Conservation (phyloP, 345 rosid species). For the Brassica carinata region DNA sequence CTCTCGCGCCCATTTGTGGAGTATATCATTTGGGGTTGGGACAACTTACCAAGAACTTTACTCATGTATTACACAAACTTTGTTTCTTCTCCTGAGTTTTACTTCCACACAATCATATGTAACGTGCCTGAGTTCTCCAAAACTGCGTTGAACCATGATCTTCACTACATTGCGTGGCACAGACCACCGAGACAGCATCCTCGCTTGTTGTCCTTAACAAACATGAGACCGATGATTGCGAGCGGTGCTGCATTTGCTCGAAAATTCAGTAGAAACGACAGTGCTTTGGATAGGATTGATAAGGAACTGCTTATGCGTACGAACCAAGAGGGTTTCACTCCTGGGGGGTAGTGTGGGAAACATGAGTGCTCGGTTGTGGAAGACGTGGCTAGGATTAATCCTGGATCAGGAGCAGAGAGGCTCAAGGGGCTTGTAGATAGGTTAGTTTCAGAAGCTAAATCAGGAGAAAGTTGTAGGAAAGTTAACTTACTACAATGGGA, state of each 20-base stretch:
- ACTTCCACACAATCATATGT: constrained; percentile 94
- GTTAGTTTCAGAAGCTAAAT: constrained; percentile 50
- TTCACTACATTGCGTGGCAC: constrained; percentile 96
- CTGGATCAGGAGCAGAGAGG: constrained; percentile 77
- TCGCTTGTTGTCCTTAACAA: constrained; percentile 70
- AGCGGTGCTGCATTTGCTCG: constrained; percentile 95
- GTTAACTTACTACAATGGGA: neutral
- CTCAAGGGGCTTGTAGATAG: constrained; percentile 58
- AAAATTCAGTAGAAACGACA: constrained; percentile 61
- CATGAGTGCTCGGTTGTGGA: constrained; percentile 71
- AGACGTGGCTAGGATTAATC: constrained; percentile 57
- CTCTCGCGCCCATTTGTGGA: constrained; percentile 82
- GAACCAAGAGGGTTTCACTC: constrained; percentile 61
- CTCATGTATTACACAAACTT: constrained; percentile 96
- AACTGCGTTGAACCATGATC: constrained; percentile 84
- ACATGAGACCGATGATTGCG: constrained; percentile 50
- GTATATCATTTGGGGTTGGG: constrained; percentile 97
- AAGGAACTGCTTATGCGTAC: constrained; percentile 65
- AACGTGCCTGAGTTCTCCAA: constrained; percentile 74
- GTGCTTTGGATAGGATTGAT: constrained; percentile 64
- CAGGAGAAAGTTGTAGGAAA: constrained; percentile 21
- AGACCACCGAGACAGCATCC: constrained; percentile 91
- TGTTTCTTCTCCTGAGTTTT: constrained; percentile 95
- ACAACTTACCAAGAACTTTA: constrained; percentile 82
- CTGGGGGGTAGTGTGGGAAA: constrained; percentile 93